Conservation (phyloP, 495 filamentous ascomycete species). For the Neurospora sp. region DNA sequence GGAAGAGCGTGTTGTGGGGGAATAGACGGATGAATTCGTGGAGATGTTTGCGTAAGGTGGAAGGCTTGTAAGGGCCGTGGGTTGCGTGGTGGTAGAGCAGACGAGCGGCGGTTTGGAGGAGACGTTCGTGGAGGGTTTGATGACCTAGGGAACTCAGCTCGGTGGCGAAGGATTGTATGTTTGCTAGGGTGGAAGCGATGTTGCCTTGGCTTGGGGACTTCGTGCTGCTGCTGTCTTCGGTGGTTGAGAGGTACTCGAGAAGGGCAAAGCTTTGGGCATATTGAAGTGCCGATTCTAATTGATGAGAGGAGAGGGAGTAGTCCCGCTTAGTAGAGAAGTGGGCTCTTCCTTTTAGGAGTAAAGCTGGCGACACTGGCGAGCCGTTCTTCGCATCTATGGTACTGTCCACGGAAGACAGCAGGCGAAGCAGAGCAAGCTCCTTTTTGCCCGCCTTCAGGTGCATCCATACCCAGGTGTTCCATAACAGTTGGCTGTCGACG, state of each 20-base stretch:
- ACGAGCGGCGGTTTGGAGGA: conserved; percentile 56
- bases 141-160: conserved; percentile 37
- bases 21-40: conserved; percentile 48
- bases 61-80: conserved; percentile 51
- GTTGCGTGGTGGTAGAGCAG: conserved; percentile 58
- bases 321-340: conserved; percentile 47
- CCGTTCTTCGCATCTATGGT: neutral
- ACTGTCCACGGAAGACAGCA: conserved; percentile 19
- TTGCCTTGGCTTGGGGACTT: conserved; percentile 32
- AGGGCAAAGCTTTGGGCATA: conserved; percentile 52
- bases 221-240: conserved; percentile 19
- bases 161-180: conserved; percentile 25
- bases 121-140: conserved; percentile 44
- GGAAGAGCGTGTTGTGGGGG: conserved; percentile 70
- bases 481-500: conserved; percentile 45
- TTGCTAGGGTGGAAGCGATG: conserved; percentile 38
- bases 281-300: conserved; percentile 34
- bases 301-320: conserved; percentile 39
- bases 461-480: conserved; percentile 66
- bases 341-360: conserved; percentile 46
- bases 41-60: conserved; percentile 49
- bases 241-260: conserved; percentile 45
- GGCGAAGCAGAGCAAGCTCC: conserved; percentile 15
- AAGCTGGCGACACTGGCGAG: conserved; percentile 21
- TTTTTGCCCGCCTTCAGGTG: conserved; percentile 40